Evolutionary conservation across 371 early-diverging fungal genomes (phyloP), one percentile per base, ranked within the genome.

Genomic region (Mucor saturninus): DNA sequence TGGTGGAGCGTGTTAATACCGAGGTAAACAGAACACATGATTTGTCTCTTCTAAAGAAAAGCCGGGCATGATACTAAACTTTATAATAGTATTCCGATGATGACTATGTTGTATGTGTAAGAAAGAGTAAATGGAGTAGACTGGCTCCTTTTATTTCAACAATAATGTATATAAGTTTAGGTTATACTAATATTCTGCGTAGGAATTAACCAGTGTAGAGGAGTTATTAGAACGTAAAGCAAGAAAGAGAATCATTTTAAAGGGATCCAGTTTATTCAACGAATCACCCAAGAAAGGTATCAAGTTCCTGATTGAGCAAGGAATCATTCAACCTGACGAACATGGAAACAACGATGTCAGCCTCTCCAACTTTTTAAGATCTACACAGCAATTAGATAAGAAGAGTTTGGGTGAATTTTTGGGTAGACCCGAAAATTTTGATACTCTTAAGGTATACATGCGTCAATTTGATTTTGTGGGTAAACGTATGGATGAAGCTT

Each of bases 351-450:
- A 77, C 64, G 78, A 81, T 1, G 73, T 70, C 26, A 86, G 87
- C 37, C 74, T 93, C n/a, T 91, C 91, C 11, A 60, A 65, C 9
- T 95, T 94, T 65, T 68, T 95, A 42, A 81, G 86, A 55, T 75
- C 83, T 29, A 91, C 93, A 37, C 91, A 91, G 5, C 84, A 85
- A 28, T 65, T 95, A 26, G 89, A 93, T 77, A 93, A 95, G 65
- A 89, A 84, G 67, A 71, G 76, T 13, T 63, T 97, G 39, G 98
- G 98, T 11, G 96, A 95, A 67, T 96, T 86, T 74, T 72, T 98
- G 4, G 91, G 95, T 42, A 91, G 90, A 64, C 93, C 90, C 4
- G 84, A 89, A 40, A 93, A 95, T 61, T 65, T 86, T n/a, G 86
- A 87, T 11, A 73, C 91, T 7, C 71, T 98, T 30, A 86, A 89